Conservation (phyloP, 495 filamentous ascomycete genomes). For the Penicillium riverlandense region DNA sequence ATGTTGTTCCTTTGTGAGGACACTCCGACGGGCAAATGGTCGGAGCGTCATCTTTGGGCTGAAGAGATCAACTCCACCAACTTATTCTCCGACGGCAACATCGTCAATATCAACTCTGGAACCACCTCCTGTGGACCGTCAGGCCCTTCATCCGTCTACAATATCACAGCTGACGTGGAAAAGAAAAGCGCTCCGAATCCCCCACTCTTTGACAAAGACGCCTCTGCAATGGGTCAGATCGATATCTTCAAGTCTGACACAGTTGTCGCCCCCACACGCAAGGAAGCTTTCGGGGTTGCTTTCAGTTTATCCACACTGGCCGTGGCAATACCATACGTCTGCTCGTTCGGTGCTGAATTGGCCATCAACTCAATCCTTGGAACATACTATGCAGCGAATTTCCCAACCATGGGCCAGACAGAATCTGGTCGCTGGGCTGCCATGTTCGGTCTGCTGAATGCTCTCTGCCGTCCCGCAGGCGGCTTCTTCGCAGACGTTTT, state of each 20-base stretch:
- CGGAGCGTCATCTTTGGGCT: conserved; percentile 52
- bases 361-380: conserved; percentile 79
- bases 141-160: conserved; percentile 28
- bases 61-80: conserved; percentile 10
- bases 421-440: conserved; percentile 70
- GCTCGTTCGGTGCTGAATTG: conserved; percentile 80
- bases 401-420: conserved; percentile 67
- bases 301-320: conserved; percentile 61
- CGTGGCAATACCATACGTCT: conserved; percentile 67
- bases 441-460: conserved; percentile 86
- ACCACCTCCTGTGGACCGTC: conserved; percentile 25
- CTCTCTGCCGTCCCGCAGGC: conserved; percentile 66
- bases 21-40: conserved; percentile 79
- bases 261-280: conserved; percentile 57
- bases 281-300: conserved; percentile 49
- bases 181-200: conserved; percentile 32
- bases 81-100: conserved; percentile 37
- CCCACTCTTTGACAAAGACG: conserved; percentile 39
- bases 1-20: conserved; percentile 76
- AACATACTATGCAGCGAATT: conserved; percentile 72
- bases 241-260: conserved; percentile 49
- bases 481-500: conserved; percentile 68
- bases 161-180: conserved; percentile 32
- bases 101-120: conserved; percentile 46
- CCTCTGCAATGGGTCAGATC: conserved; percentile 45